A percentile compares a stretch with the other conserved stretches of the same genome.
Conservation (phyloP, 1,284 basidiomycete genomes). For the Microbotryomycetes sp. region DNA sequence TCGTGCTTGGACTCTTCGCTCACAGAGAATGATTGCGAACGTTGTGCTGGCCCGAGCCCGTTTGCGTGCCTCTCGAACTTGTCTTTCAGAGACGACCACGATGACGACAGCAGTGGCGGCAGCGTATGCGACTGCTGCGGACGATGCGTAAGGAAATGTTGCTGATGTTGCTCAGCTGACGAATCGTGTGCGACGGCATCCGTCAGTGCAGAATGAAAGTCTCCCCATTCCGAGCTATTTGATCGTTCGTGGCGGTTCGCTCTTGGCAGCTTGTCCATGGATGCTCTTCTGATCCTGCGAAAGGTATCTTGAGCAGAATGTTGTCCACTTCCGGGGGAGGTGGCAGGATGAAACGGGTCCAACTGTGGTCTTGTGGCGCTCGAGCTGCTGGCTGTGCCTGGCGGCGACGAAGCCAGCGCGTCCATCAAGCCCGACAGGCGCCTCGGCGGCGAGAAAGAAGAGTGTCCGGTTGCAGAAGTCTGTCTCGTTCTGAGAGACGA, state of each 20-base stretch:
- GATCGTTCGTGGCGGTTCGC: neutral
- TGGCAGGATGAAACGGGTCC: slow-evolving; percentile 15
- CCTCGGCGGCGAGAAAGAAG: slow-evolving; percentile 21
- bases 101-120: neutral
- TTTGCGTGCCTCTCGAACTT: neutral
- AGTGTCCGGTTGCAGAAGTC: neutral
- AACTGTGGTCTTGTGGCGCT: slow-evolving; percentile 1
- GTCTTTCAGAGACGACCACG: neutral
- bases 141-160: neutral
- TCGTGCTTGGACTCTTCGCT: neutral
- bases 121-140: neutral
- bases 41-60: too few species aligned
- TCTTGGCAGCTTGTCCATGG: neutral
- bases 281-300: neutral
- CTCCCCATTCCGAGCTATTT: slow-evolving; percentile 3
- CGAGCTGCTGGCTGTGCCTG: neutral
- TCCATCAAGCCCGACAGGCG: slow-evolving; percentile 27
- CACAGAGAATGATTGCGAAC: neutral
- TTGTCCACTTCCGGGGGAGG: neutral
- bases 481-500: neutral
- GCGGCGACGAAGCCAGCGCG: neutral
- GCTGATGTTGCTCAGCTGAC: neutral
- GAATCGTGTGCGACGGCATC: neutral
- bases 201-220: slow-evolving; percentile 7
- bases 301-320: slow-evolving; percentile 9